Evolutionary conservation across 257 asterid genomes (phyloP), one percentile per base, ranked within the genome.

Genomic region (Paraleonurus japonicus): DNA sequence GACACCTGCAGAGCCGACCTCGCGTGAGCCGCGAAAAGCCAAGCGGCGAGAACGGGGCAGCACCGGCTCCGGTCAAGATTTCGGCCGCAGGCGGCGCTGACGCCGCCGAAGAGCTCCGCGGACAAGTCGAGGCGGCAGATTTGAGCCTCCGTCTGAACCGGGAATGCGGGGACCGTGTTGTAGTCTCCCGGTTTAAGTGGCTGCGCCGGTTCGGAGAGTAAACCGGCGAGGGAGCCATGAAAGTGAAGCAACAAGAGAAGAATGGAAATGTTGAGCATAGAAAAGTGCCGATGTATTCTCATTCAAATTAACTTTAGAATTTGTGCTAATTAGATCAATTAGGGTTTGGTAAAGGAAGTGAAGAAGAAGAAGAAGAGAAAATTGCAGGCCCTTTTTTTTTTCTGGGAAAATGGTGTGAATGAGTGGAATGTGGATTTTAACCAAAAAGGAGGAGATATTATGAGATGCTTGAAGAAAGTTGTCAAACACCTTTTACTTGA

Each of bases 11-110:
- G 85, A 4, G 96, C 99, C 50, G 97, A 85, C 5, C 92, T 76
- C 13, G 99, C 97, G 84, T 94, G 96, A 3, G 99, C 97, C 0
- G 99, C 99, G 80, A 89, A 91, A 23, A 94, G 89, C 99, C 99
- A 94, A 1, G 99, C 97, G 0, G 97, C 97, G 15, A 94, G 89
- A 0, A 94, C 99, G 4, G 99, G 99, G 67, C 99, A 94, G 78
- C 99, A 94, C 1, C 98, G 89, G 87, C 96, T 85, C 12, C 99
- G 84, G 87, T 94, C 96, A 3, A 94, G 87, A 81, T 83, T 85
- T n/a, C 75, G 81, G 48, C 92, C 89, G 74, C 99, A 88, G 2
- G 99, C 99, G 22, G 95, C 92, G 47, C 83, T 69, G 10, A 94
- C 97, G 47, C 97, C 99, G 76, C 99, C 97, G 80, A 91, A 89